Evolutionary conservation across 2,329 filamentous ascomycete species (phyloP), one percentile per base, ranked within the genome.

Genomic region (Aspergillus pseudoterreus): DNA sequence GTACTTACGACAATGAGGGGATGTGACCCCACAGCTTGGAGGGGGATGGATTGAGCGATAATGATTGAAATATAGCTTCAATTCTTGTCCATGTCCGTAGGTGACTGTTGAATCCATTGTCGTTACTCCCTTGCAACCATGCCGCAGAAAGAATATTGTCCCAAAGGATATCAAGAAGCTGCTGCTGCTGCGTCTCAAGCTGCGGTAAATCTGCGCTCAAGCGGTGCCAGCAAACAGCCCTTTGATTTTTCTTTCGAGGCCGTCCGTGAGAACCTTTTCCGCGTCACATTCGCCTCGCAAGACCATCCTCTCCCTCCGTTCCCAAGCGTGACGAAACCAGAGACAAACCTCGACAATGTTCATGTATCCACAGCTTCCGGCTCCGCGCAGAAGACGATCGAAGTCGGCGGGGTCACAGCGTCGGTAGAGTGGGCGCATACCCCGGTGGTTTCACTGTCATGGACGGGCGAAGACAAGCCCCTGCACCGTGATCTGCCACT

Each of bases 261-360:
- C 0, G 60, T 89, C 27, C 77, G 79, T 14, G 73, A 78, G 17
- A 85, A 84, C 46, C 71, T 88, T 14, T 90, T 88, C 69, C 76
- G 85, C 39, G 86, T 85, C 1, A 85, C 83, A 0, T 88, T 88
- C 63, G 78, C 80, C 1, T 85, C 85, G 0, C 62, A 75, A 12
- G 75, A 76, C 2, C 85, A 88, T 60, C 82, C 82, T 6, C 64
- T 87, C 2, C 83, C 86, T 24, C 85, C 85, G 1, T 82, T 82
- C 60, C 85, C 85, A 6, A 86, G 83, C 49, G 76, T 82, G 4
- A 66, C 66, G 6, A 73, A 74, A n/a, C 78, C 78, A 1, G 54
- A 65, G 12, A 66, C 66, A 11, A 63, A 73, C 10, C 57, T 79
- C 2, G 57, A 66, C 2, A 57, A 62, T 14, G 55, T 61, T 14